Conservation (phyloP, 352 stramenopile species). For the Saprolegnia diclina region DNA sequence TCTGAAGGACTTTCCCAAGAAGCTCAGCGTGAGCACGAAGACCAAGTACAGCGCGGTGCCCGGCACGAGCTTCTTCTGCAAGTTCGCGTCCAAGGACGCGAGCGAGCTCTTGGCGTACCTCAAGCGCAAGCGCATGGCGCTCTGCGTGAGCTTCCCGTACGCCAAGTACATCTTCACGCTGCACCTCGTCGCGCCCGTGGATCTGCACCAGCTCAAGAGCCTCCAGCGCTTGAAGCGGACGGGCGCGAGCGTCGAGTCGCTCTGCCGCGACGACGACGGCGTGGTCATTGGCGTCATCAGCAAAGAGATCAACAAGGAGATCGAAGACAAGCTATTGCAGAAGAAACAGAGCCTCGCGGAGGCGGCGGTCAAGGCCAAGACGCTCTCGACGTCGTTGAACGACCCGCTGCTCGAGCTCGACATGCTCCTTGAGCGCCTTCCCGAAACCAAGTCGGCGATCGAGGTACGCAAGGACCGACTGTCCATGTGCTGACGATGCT, state of each 20-base stretch:
- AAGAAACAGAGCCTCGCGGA: conserved; percentile 78
- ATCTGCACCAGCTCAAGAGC: conserved; percentile 63
- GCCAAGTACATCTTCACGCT: conserved; percentile 83
- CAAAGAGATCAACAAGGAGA: conserved; percentile 79
- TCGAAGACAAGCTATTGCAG: conserved; percentile 71
- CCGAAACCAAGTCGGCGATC: conserved; percentile 82
- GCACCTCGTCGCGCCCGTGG: conserved; percentile 65
- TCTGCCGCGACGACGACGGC: conserved; percentile 75
- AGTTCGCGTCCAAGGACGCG: conserved; percentile 81
- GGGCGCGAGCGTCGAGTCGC: conserved; percentile 78
- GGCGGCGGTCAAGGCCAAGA: conserved; percentile 61
- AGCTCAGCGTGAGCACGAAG: conserved; percentile 66
- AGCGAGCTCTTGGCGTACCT: conserved; percentile 86
- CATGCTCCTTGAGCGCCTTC: conserved; percentile 64
- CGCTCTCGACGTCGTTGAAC: conserved; percentile 70
- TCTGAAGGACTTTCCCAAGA: conserved; percentile 68
- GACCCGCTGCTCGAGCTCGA: conserved; percentile 84
- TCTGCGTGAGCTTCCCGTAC: conserved; percentile 76
- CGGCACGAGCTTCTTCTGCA: conserved; percentile 85
- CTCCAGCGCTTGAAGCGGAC: conserved; percentile 59
- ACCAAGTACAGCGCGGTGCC: conserved; percentile 73
- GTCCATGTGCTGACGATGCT: conserved; percentile 3
- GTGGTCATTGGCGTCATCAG: conserved; percentile 85
- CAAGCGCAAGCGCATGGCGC: conserved; percentile 76
- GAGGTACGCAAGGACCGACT: conserved; percentile 43